Evolutionary conservation across 2,329 filamentous ascomycete species (phyloP), one percentile per base, ranked within the genome.

Genomic region (Cladosporium sp.): DNA sequence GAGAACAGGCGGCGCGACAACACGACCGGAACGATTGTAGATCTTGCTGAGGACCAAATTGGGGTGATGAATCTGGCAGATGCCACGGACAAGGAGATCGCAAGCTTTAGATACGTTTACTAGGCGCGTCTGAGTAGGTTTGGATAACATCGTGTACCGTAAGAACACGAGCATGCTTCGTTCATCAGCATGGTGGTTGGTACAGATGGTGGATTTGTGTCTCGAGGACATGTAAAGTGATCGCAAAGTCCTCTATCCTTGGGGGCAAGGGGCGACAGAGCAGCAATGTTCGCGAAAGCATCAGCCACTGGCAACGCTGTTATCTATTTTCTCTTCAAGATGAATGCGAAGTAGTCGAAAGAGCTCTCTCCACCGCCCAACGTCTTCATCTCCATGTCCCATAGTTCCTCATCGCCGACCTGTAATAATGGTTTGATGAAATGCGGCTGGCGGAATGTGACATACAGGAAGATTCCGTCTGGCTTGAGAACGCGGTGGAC

Each of bases 381-480:
- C 11, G 76, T 73, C 58, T 84, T 79, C 65, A 83, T 73, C 4
- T 80, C 70, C 26, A 85, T 60, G 28, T 78, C 72, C 83, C 82
- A 85, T 7, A 80, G 70, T 36, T 28, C 43, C 39, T 60, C 58
- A 0, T 76, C 77, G 2, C 80, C 75, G 10, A 75, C 71, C 28
- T 79, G 77, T 21, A 86, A 71, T 21, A 85, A 72, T 14, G 81
- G 81, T 70, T 75, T 79, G 54, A 86, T 80, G 67, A 86, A 86
- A 71, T 85, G 84, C 14, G 82, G 82, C 66, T 86, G 85, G 43
- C 84, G 75, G 70, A 81, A 87, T 0, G 84, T 85, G 46, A 77
- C 68, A 36, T 76, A 76, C 7, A 77, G 58, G 21, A 72, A 76
- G 14, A 72, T 65, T 18, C 75, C 75, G 18, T 68, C 70, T 21